Evolutionary conservation across 1,284 basidiomycete species (phyloP), one percentile per base, ranked within the genome.

Genomic region (Sanguinoderma infundibulare): DNA sequence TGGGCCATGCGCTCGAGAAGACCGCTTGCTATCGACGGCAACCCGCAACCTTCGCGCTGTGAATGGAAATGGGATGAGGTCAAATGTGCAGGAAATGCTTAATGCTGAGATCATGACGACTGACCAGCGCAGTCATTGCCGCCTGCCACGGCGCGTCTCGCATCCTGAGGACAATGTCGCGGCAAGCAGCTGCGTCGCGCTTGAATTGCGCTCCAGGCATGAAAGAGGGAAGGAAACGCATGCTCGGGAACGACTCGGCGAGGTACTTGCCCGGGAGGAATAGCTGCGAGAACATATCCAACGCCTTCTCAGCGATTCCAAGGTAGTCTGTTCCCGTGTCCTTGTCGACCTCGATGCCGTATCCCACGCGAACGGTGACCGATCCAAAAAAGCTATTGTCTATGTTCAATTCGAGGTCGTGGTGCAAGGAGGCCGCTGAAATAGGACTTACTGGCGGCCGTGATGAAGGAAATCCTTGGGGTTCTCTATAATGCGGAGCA

Each of bases 311-410:
- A 0, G 60, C 63, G 2, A 65, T 55, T 2, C 20, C 40, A 10
- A 62, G 44, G 24, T 62, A 65, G 40, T 57, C 54, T 5, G 39
- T 58, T 5, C 20, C 55, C 20, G 46, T 36, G 9, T 59, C 51
- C 49, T 51, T 34, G 12, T 77, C 74, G 5, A 70, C 67, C 38
- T 71, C 63, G 53, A 77, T 70, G 9, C 77, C 77, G 58, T 78
- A 71, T 5, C 72, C 59, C 28, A 78, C 65, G 20, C 62, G 66
- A 49, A 75, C 67, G 24, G 59, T 57, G 20, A 36, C 40, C 2
- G 39, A n/a, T 0, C 44, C 44, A 24, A 56, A 51, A 35, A 34
- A 32, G 9, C 55, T 38, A 36, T 14, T n/a, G n/a, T 5, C 12
- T 20, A 17, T 46, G 47, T n/a, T 15, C 10, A 3, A n/a, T n/a